Conservation (phyloP, 2,329 filamentous ascomycete genomes). For the Zalaria obscura region DNA sequence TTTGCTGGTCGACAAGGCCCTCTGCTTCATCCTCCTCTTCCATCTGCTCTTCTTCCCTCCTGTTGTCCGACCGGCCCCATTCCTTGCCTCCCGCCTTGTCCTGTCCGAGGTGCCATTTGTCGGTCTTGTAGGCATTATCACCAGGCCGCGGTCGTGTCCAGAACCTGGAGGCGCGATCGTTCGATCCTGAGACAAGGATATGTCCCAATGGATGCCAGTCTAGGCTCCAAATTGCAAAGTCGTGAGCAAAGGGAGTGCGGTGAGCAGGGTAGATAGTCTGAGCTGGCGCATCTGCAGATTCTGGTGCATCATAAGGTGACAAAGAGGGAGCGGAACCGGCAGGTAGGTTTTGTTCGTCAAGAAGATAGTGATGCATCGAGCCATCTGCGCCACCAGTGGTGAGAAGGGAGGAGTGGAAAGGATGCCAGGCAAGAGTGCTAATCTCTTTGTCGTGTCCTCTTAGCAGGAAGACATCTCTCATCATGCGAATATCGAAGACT, state of each 20-base stretch:
- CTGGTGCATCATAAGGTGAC: constrained; percentile 73
- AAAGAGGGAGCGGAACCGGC: constrained; percentile 54
- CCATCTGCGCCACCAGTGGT: constrained; percentile 86
- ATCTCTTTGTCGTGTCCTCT: constrained; percentile 95
- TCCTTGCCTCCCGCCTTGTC: constrained; percentile 63
- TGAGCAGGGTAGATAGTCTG: constrained; percentile 92
- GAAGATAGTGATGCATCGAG: constrained; percentile 81
- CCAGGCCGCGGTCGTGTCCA: constrained; percentile 87
- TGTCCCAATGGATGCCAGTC: constrained; percentile 97
- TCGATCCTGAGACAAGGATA: constrained; percentile 87
- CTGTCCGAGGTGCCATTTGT: constrained; percentile 91
- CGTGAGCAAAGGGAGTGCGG: constrained; percentile 73
- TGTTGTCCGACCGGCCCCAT: constrained; percentile 11
- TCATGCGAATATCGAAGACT: constrained; percentile 92
- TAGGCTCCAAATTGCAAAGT: constrained; percentile 92
- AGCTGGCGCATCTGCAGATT: constrained; percentile 64
- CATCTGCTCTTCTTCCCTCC: constrained; percentile 84
- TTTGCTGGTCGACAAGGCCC: constrained; percentile 81
- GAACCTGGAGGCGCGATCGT: constrained; percentile 92
- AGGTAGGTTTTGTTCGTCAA: constrained; percentile 85
- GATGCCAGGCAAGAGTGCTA: constrained; percentile 85
- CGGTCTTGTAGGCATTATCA: constrained; percentile 70
- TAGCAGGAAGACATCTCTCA: constrained; percentile 89
- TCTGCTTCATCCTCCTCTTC: constrained; percentile 89
- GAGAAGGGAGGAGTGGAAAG: constrained; percentile 75